Percentiles rank a stretch among this genome's conserved stretches.
These are phyloP conservation scores for Pseudogymnoascus sp. DNA, from an alignment of 2,329 filamentous ascomycete species.

Conservation along the genomic window DNA sequence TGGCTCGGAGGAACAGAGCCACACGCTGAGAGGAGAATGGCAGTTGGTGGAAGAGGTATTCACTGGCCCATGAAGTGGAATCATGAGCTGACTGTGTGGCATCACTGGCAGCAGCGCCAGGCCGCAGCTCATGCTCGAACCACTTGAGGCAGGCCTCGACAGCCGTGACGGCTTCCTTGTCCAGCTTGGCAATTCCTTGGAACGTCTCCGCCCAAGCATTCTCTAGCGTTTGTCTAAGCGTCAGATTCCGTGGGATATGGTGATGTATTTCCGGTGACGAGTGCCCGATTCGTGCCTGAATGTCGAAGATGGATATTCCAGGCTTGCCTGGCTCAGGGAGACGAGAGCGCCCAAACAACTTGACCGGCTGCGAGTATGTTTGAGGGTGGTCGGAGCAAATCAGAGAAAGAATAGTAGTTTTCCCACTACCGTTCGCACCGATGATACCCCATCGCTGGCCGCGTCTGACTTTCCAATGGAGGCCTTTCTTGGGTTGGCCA, in stretches of 20 bases:
- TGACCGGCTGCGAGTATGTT: constrained; percentile 80
- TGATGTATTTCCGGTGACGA: constrained; percentile 90
- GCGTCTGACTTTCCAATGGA: constrained; percentile 74
- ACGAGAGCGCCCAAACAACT: constrained; percentile 73
- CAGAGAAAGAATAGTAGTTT: constrained; percentile 87
- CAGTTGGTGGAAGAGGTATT: constrained; percentile 61
- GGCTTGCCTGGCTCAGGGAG: constrained; percentile 58
- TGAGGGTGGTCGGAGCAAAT: constrained; percentile 95
- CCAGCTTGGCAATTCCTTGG: constrained; percentile 57
- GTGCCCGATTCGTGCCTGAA: constrained; percentile 83
- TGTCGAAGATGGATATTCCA: constrained; percentile 84
- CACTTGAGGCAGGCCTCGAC: constrained; percentile 64
- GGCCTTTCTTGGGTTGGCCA: constrained; percentile 46
- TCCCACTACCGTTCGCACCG: constrained; percentile 88
- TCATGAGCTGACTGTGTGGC: constrained; percentile 11
- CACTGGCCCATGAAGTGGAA: constrained; percentile 53
- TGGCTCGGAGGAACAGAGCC: constrained; percentile 70
- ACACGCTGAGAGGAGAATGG: constrained; percentile 79
- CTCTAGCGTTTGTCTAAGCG: constrained; percentile 65
- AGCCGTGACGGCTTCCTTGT: constrained; percentile 43
- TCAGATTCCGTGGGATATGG: constrained; percentile 75
- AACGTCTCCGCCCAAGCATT: constrained; percentile 91
- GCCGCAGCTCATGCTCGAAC: constrained; percentile 71
- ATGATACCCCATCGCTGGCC: constrained; percentile 90
- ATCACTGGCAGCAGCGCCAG: constrained; percentile 19